Evolutionary conservation across 2,329 filamentous ascomycete species (phyloP), one percentile per base, ranked within the genome.

Genomic region (Ophiostoma triangulosporum): DNA sequence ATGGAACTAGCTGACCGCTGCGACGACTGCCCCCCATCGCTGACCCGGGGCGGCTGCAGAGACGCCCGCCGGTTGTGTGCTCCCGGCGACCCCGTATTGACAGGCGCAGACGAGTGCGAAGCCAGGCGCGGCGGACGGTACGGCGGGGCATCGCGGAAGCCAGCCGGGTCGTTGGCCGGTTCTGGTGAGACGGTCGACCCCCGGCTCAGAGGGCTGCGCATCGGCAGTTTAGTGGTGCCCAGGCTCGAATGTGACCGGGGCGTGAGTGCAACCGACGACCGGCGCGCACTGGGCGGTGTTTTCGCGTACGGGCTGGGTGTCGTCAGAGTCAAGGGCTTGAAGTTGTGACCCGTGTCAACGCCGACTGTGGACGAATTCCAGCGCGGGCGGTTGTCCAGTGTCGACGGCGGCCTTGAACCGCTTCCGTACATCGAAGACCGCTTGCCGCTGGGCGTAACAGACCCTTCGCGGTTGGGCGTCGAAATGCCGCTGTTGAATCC

Each of bases 341-440:
- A 84, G 64, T 80, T 79, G 64, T 85, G 81, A 26, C 82, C 81
- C n/a, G 78, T 76, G 31, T 83, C 75, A n/a, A 81, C 70, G 57
- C 81, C 76, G 6, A 69, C 88, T 6, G 81, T 78, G 29, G 81
- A 85, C 11, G 62, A 63, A 62, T 83, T 91, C 87, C 87, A 93
- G 55, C 81, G 76, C 3, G 87, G 87, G 50, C 84, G 80, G 54
- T 77, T 72, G 54, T 76, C 64, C 32, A 73, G 59, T 11, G 71
- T 71, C 2, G 73, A 69, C 36, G 69, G 63, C 54, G 64, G 32
- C 3, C 36, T 31, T 48, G 46, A 48, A 40, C 22, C 49, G 69
- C 22, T 26, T 12, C 22, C 22, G 49, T 27, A 48, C 22, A 12
- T n/a, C 1, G 54, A 50, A 0, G 40, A 1, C 61, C 67, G 59